Evolutionary conservation across 345 rosid genomes (phyloP).

Genomic region (Sisymbrium altissimum): DNA sequence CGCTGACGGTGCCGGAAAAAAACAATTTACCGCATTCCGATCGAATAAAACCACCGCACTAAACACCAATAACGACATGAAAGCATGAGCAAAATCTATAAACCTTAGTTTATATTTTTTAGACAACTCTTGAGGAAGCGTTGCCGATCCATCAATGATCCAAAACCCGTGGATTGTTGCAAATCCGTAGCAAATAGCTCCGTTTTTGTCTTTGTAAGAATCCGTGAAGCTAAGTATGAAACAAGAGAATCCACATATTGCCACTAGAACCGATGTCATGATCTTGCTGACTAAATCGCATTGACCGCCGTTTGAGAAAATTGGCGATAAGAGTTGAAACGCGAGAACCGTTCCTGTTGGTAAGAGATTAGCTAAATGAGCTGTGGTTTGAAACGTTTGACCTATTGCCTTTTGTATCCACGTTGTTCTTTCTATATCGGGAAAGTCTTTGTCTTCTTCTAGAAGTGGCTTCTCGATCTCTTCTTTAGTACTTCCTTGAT

Average conservation of each 20-base stretch:
- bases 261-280: constrained; percentile 56
- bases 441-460: constrained; percentile 28
- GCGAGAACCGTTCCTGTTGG: constrained; percentile 95
- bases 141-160: constrained; percentile 76
- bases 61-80: constrained; percentile 77
- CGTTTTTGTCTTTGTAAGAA: constrained; percentile 69
- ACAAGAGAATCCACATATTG: constrained; percentile 68
- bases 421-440: constrained; percentile 43
- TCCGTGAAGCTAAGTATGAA: constrained; percentile 76
- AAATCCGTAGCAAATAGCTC: constrained; percentile 66
- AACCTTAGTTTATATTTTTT: constrained; percentile 48
- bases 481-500: constrained; percentile 16
- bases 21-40: constrained; percentile 64
- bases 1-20: constrained; percentile 69
- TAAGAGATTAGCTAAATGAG: constrained; percentile 80
- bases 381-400: constrained; percentile 85
- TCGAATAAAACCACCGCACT: constrained; percentile 74
- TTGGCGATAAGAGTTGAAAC: constrained; percentile 78
- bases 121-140: constrained; percentile 52
- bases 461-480: constrained; percentile 42
- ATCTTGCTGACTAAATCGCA: constrained; percentile 57
- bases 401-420: constrained; percentile 69
- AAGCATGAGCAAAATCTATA: constrained; percentile 74
- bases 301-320: constrained; percentile 69
- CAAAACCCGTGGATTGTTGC: constrained; percentile 69